Conservation (phyloP, 2,329 filamentous ascomycete species). For the Hymenoscyphus fructigenus region DNA sequence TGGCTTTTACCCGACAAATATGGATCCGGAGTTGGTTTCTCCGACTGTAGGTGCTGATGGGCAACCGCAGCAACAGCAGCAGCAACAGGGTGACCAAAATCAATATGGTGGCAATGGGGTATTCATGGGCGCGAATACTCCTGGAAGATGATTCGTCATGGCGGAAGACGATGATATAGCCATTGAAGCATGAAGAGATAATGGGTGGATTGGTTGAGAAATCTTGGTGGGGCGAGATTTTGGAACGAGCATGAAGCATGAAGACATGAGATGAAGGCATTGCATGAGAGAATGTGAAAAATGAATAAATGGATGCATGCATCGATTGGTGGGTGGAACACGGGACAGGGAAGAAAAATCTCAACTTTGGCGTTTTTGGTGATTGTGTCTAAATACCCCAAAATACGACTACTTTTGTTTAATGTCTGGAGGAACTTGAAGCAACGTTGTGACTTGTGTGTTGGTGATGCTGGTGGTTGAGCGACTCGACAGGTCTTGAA, state of each 20-base stretch:
- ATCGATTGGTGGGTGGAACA: neutral
- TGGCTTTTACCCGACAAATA: conserved; percentile 32
- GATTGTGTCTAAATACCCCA: too few species aligned
- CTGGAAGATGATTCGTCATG: conserved; percentile 28
- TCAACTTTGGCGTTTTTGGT: neutral
- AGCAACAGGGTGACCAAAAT: neutral
- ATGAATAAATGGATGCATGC: neutral
- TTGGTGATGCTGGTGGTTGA: too few species aligned
- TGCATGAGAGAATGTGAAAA: neutral
- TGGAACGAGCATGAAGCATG: neutral
- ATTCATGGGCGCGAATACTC: conserved; percentile 39
- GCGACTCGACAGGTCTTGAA: too few species aligned
- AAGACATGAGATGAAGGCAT: neutral
- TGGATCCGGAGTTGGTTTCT: conserved; percentile 25
- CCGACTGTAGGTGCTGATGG: conserved; percentile 18
- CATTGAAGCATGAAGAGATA: too few species aligned
- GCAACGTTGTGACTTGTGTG: too few species aligned
- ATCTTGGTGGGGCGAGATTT: neutral
- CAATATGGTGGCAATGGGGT: conserved; percentile 29
- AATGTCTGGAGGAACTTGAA: too few species aligned
- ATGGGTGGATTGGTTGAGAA: too few species aligned
- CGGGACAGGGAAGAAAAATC: neutral
- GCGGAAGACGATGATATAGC: too few species aligned
- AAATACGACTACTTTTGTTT: too few species aligned
- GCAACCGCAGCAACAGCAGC: neutral